phyloP scores from a whole-genome alignment of 371 early-diverging fungal species.

The Neoconidiobolus thromboides region DNA sequence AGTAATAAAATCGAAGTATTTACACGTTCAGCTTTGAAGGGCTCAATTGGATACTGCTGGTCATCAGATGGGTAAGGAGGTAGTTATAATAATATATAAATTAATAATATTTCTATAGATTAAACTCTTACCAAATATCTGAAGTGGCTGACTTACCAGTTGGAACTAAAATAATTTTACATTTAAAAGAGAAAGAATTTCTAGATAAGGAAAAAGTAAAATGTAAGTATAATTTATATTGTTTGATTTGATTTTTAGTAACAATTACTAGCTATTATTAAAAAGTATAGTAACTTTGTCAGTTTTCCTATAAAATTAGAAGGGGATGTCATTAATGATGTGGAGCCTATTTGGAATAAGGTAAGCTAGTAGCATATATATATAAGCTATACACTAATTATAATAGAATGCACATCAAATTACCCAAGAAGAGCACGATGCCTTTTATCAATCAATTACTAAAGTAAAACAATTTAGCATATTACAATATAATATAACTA shows the following conservation, averaged over 20 bases:
- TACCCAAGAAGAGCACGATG: constrained; percentile 68
- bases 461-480: constrained; percentile 12
- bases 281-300: constrained; percentile 94
- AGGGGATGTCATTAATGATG: constrained; percentile 58
- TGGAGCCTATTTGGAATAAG: constrained; percentile 91
- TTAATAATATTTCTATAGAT: not conserved
- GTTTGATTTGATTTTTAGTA: constrained; percentile 2
- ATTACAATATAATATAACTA: not conserved
- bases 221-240: constrained; percentile 20
- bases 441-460: constrained; percentile 74
- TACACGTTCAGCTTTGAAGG: constrained; percentile 42
- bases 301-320: constrained; percentile 82
- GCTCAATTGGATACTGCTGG: constrained; percentile 65
- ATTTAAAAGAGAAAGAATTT: constrained; percentile 75
- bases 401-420: constrained; percentile 36
- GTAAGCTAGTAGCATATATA: not conserved
- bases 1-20: constrained; percentile 66
- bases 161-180: constrained; percentile 90
- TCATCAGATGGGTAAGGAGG: constrained; percentile 44
- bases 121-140: constrained; percentile 53
- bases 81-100: not conserved
- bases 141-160: constrained; percentile 53
- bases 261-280: constrained; percentile 34
- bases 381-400: not conserved
- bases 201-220: constrained; percentile 58